Evolutionary conservation across 1,139 yeast species (phyloP), one percentile per base, ranked within the genome.

Genomic region (Pichia sp.): DNA sequence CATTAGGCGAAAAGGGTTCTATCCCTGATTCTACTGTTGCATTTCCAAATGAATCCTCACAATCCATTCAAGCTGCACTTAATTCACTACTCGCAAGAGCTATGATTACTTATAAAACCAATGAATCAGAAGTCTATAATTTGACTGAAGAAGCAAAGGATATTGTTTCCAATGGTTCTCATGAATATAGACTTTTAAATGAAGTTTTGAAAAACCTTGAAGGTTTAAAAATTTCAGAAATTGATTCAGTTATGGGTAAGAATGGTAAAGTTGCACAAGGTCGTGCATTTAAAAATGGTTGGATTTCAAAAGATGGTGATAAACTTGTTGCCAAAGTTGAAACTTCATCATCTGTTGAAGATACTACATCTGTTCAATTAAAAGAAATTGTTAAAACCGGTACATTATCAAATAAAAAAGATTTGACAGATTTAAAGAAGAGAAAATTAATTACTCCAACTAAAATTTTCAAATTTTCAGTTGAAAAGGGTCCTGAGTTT

Each of bases 211-310:
- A 81, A 60, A 74, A 85, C 38, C 67, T 89, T 51, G 95, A 85
- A 52, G 89, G 94, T 40, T 75, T 92, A 61, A 85, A 86, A 62
- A 82, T 92, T 57, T 67, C 85, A 24, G 97, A 92, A 51, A 95
- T 92, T 50, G 79, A 80, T 57, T 67, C 80, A 51, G 79, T 83
- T 55, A 73, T 90, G 68, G 97, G 97, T 45, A 71, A 81, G 44
- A 78, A 80, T 54, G 97, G 97, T 51, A 82, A 84, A 60, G 77
- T 90, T 55, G 99, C 98, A 52, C 98, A 92, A 71, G 96, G 95
- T 60, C 84, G 90, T 62, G 98, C 97, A n/a, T 92, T 92, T 77
- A 92, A 89, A 70, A 90, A 90, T 67, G 95, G 95, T 44, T 92
- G 99, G 99, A 82, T 92, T 61, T 71, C 79, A 57, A 92, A 92